Evolutionary conservation across 2,329 filamentous ascomycete genomes (phyloP), one percentile per base, ranked within the genome.

Genomic region (Aspergillus neotritici): DNA sequence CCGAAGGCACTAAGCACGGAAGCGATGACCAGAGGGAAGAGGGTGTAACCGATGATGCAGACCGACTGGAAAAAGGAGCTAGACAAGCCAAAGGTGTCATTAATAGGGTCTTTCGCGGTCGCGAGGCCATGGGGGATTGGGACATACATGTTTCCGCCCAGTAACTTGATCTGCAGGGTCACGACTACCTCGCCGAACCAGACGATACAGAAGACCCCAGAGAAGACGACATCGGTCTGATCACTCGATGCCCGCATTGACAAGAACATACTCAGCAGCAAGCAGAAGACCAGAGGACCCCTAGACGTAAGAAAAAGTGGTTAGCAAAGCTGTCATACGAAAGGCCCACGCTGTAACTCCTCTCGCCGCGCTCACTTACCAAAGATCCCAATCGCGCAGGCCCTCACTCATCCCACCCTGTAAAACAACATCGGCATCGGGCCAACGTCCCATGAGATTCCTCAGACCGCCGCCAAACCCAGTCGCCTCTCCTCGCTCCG

Each of bases 31-130:
- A 98, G 80, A 2, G 93, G 93, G 71, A 98, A 98, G 43, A 98
- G 80, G 1, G 93, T 98, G 69, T 98, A 98, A 35, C 93, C 93
- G 63, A 98, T 98, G 58, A 98, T 94, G 67, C 90, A 97, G 54
- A 98, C 80, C 45, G 89, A 94, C 68, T 98, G 93, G 61, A 94
- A 93, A 67, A 98, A 98, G 13, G 93, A 96, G 60, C 91, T 97
- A 63, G 39, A 58, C n/a, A 34, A 28, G 21, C 12, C 21, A 15
- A 7, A 31, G 31, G 25, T 15, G 40, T 63, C 40, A 62, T 57
- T 46, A 46, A 36, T 46, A 12, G n/a, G 12, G 31, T 16, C 12
- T 16, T 10, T 37, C 14, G 14, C 2, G 9, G 12, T n/a, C 40
- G 31, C 12, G 35, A 40, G 36, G 40, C 43, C 4, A 36, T 16